Conservation (phyloP, 2,329 filamentous ascomycete genomes). For the Stemphylium lycopersici region DNA sequence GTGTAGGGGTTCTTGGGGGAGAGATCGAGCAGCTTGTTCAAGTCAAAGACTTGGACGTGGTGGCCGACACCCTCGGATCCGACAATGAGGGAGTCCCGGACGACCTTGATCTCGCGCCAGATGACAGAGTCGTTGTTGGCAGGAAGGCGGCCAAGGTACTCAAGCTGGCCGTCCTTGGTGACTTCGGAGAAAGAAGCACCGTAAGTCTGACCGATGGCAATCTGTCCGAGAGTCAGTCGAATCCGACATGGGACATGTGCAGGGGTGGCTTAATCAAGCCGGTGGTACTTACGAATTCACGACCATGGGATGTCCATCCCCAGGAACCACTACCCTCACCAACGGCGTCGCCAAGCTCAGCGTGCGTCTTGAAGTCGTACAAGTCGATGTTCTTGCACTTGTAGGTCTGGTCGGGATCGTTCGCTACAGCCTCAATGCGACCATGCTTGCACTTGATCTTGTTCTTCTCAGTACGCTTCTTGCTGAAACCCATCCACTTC, state of each 20-base stretch:
- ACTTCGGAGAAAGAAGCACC: slow-evolving; percentile 62
- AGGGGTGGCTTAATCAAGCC: not conserved
- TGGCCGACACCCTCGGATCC: slow-evolving; percentile 53
- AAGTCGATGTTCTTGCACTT: slow-evolving; percentile 57
- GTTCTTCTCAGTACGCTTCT: slow-evolving; percentile 36
- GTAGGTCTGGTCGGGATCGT: slow-evolving; percentile 50
- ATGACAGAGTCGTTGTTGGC: slow-evolving; percentile 53
- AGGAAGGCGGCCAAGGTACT: slow-evolving; percentile 61
- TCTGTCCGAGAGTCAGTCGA: slow-evolving; percentile 12
- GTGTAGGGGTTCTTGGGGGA: slow-evolving; percentile 39
- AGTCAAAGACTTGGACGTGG: slow-evolving; percentile 67
- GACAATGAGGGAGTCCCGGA: slow-evolving; percentile 50
- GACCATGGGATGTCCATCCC: slow-evolving; percentile 60
- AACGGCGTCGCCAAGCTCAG: slow-evolving; percentile 56
- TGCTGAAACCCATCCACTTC: slow-evolving; percentile 39
- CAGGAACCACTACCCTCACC: slow-evolving; percentile 55
- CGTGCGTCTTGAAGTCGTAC: slow-evolving; percentile 63
- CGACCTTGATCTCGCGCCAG: slow-evolving; percentile 60
- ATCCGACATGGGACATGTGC: not conserved
- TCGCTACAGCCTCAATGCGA: slow-evolving; percentile 44
- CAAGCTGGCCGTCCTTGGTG: slow-evolving; percentile 55
- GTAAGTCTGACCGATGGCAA: slow-evolving; percentile 62
- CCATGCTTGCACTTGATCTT: slow-evolving; percentile 45
- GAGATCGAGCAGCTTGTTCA: slow-evolving; percentile 52
- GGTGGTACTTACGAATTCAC: slow-evolving; percentile 53